Conservation (phyloP, 1,139 yeast species). For the Lodderomyces theae region DNA sequence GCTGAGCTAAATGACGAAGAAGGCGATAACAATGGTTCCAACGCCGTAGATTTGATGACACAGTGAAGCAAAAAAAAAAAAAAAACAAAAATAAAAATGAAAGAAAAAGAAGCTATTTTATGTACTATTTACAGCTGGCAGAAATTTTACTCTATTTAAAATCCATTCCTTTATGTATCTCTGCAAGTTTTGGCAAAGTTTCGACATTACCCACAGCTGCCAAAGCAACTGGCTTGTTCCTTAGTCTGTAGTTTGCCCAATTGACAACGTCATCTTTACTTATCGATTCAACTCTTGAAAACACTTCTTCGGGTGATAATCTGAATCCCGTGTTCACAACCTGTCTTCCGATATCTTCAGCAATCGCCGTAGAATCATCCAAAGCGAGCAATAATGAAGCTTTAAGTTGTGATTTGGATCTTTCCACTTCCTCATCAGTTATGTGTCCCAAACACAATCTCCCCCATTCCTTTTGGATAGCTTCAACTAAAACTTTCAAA, state of each 20-base stretch:
- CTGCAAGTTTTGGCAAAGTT: slow-evolving; percentile 57
- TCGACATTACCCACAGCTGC: slow-evolving; percentile 86
- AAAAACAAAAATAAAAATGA: no score
- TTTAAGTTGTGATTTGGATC: slow-evolving; percentile 91
- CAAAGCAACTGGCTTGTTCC: slow-evolving; percentile 77
- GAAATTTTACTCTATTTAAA: slow-evolving; percentile 13
- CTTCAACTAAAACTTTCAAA: slow-evolving; percentile 65
- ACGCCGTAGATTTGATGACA: slow-evolving; percentile 18
- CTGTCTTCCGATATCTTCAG: slow-evolving; percentile 97
- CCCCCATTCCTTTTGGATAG: slow-evolving; percentile 84
- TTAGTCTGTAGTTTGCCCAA: slow-evolving; percentile 86
- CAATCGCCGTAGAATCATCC: slow-evolving; percentile 94
- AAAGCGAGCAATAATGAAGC: slow-evolving; percentile 85
- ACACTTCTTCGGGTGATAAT: slow-evolving; percentile 88
- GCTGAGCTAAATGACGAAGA: slow-evolving; percentile 46
- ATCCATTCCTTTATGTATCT: slow-evolving; percentile 44
- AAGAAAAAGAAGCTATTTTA: slow-evolving; percentile 6
- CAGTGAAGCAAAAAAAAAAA: no score
- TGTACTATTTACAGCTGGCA: slow-evolving; percentile 5
- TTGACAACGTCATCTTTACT: slow-evolving; percentile 74
- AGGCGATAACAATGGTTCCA: slow-evolving; percentile 12
- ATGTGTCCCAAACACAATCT: slow-evolving; percentile 75
- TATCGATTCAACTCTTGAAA: slow-evolving; percentile 76
- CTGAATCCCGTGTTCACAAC: slow-evolving; percentile 91
- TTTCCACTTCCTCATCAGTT: slow-evolving; percentile 81